Conservation (phyloP, 352 stramenopile species). For the Aphanomyces euteiches region DNA sequence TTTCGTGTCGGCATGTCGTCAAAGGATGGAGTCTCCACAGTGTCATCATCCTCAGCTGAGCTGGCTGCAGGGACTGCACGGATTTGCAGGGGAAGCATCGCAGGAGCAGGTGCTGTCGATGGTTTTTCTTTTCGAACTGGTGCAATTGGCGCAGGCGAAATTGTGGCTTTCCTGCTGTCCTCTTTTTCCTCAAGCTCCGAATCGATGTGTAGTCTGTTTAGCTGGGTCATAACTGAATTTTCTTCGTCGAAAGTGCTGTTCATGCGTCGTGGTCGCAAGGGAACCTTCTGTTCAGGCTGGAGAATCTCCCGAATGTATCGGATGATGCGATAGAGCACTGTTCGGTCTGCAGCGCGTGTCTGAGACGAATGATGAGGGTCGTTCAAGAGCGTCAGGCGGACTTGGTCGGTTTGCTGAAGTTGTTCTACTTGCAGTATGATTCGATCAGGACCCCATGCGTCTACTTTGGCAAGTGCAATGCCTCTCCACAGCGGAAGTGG, state of each 20-base stretch:
- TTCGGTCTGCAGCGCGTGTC: not conserved
- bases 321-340: slow-evolving; percentile 23
- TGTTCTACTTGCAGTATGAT: slow-evolving; percentile 16
- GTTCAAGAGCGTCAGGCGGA: slow-evolving; percentile 23
- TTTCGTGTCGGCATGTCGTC: slow-evolving; percentile 18
- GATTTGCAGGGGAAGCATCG: not conserved
- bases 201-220: not conserved
- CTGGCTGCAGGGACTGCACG: not conserved
- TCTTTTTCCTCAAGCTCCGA: not conserved
- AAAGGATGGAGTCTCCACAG: not conserved
- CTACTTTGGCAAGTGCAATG: slow-evolving; percentile 15
- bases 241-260: slow-evolving; percentile 30
- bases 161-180: not conserved
- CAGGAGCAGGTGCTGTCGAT: not conserved
- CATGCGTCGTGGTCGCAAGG: slow-evolving; percentile 14
- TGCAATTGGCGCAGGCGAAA: not conserved
- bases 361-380: not conserved
- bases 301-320: slow-evolving; percentile 18
- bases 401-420: slow-evolving; percentile 28
- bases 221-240: not conserved
- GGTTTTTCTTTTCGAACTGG: not conserved
- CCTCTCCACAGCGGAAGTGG: slow-evolving; percentile 20
- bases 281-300: slow-evolving; percentile 26
- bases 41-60: not conserved
- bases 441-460: slow-evolving; percentile 16